phyloP scores from a whole-genome alignment of 2,329 filamentous ascomycete genomes.

The Neonectria ditissima region DNA sequence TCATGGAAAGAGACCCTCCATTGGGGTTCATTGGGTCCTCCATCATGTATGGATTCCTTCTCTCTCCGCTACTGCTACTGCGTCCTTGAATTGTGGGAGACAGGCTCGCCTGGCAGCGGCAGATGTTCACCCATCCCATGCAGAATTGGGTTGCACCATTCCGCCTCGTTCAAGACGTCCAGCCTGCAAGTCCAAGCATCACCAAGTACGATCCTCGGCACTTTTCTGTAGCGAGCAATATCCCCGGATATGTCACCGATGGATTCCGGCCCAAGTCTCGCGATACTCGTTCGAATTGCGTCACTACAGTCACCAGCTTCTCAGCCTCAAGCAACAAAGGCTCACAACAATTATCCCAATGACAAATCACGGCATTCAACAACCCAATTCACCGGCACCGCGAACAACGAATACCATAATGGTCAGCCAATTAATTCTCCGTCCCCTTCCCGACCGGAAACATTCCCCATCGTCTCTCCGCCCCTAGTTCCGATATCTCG shows the following conservation, averaged over 20 bases:
- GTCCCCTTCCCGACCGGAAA: slow-evolving; percentile 21
- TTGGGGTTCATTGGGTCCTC: background rate
- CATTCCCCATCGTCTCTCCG: slow-evolving; percentile 8
- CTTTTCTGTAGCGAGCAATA: background rate
- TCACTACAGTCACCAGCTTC: background rate
- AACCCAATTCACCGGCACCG: background rate
- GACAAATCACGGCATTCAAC: background rate
- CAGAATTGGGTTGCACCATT: slow-evolving; percentile 1
- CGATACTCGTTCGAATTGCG: background rate
- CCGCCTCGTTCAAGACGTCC: background rate
- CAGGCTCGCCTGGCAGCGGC: background rate
- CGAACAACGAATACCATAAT: background rate
- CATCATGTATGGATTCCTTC: background rate
- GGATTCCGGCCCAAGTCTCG: background rate
- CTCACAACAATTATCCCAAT: background rate
- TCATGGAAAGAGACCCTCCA: background rate
- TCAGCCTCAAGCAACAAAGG: background rate
- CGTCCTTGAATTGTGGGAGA: background rate
- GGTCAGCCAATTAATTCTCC: slow-evolving; percentile 16
- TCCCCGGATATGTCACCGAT: background rate
- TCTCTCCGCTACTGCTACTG: background rate
- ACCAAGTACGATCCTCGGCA: background rate
- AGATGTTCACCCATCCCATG: background rate
- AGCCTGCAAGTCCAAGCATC: background rate
- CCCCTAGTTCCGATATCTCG: slow-evolving; percentile 23